Conservation (phyloP, 2,329 filamentous ascomycete species). For the Claviceps purpurea region DNA sequence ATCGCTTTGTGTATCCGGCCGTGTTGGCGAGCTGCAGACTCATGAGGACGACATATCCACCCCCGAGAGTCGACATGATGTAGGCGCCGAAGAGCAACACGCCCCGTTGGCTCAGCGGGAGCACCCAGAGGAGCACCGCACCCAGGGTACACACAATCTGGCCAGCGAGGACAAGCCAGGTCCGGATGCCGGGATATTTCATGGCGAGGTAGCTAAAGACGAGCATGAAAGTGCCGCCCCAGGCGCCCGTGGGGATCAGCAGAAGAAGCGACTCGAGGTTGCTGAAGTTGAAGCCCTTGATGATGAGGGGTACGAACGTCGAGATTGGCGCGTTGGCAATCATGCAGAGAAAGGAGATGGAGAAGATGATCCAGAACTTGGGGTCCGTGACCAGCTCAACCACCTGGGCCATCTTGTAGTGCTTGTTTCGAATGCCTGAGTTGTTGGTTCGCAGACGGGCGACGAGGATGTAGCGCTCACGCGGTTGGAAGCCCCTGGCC, state of each 20-base stretch:
- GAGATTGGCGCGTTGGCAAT: constrained; percentile 33
- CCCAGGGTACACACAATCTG: neutral
- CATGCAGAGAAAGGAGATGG: constrained; percentile 30
- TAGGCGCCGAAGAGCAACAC: neutral
- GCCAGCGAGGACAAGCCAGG: neutral
- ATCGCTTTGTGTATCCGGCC: constrained; percentile 3
- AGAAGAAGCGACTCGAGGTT: constrained; percentile 29
- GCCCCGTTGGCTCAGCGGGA: neutral
- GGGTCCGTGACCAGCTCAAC: constrained; percentile 16
- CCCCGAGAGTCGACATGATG: neutral
- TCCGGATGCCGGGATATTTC: neutral
- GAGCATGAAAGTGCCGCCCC: neutral
- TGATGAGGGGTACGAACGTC: constrained; percentile 13
- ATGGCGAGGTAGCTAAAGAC: neutral
- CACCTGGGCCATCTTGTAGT: constrained; percentile 31
- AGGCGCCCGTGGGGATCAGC: constrained; percentile 34
- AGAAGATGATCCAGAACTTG: constrained; percentile 44
- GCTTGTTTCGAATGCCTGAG: constrained; percentile 15
- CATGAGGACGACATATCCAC: neutral
- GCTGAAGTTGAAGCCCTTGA: constrained; percentile 18
- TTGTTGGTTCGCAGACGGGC: constrained; percentile 13
- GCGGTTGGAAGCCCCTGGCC: constrained; percentile 41
- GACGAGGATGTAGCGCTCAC: constrained; percentile 29
- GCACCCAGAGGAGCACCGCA: neutral
- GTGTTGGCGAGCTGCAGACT: constrained; percentile 14